Percentiles rank a stretch among this genome's conserved stretches.
Evolutionary conservation across 371 early-diverging fungal species (phyloP).

Genomic region (Apophysomyces variabilis): DNA sequence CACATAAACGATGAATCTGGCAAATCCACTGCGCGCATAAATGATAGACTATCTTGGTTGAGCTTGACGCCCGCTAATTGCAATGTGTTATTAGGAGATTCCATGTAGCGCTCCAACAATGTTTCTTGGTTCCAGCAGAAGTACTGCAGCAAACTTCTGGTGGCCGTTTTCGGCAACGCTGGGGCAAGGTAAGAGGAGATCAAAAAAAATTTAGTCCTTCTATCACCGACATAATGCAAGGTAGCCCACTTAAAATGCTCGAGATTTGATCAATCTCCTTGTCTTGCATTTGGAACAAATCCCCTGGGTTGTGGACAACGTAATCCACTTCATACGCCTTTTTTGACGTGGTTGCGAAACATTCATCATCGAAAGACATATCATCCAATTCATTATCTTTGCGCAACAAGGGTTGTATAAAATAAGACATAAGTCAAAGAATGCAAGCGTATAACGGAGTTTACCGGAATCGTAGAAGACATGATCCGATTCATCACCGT

Average conservation of each 20-base stretch:
- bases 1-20: conserved; percentile 72
- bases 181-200: background rate
- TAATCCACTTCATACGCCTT: conserved; percentile 51
- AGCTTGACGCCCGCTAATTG: conserved; percentile 74
- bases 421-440: background rate
- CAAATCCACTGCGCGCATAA: conserved; percentile 33
- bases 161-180: conserved; percentile 65
- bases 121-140: conserved; percentile 94
- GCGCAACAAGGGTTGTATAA: background rate
- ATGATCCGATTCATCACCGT: conserved; percentile 36
- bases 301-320: conserved; percentile 29
- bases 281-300: conserved; percentile 40
- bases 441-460: background rate
- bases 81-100: conserved; percentile 71
- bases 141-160: conserved; percentile 74
- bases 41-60: conserved; percentile 25
- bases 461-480: conserved; percentile 36
- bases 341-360: conserved; percentile 34
- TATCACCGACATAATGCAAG: background rate
- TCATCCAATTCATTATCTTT: conserved; percentile 43
- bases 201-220: background rate
- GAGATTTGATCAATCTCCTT: conserved; percentile 52
- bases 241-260: conserved; percentile 40
- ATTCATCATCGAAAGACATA: conserved; percentile 38
- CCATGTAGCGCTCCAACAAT: conserved; percentile 89